Conservation (phyloP, 768 basidiomycete genomes). For the Saitozyma podzolica region DNA sequence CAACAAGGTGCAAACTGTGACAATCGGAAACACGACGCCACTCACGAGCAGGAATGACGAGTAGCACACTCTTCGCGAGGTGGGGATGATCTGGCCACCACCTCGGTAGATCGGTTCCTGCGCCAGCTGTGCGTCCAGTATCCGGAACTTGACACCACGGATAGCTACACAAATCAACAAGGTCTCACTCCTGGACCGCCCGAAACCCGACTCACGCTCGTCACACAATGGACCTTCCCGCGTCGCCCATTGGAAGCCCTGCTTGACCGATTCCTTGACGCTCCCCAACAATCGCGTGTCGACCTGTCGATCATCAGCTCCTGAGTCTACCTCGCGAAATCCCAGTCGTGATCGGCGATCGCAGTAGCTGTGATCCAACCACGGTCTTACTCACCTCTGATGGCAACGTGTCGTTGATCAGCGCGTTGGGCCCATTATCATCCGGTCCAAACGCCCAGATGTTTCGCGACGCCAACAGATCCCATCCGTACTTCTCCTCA, state of each 20-base stretch:
- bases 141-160: slow-evolving; percentile 96
- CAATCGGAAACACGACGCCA: slow-evolving; percentile 7
- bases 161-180: slow-evolving; percentile 64
- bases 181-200: not conserved
- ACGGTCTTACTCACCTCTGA: slow-evolving; percentile 80
- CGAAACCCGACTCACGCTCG: slow-evolving; percentile 72
- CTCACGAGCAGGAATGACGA: slow-evolving; percentile 97
- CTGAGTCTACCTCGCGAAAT: not conserved
- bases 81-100: slow-evolving; percentile 97
- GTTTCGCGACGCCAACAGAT: slow-evolving; percentile 90
- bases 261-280: slow-evolving; percentile 93
- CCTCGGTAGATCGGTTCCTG: slow-evolving; percentile 97
- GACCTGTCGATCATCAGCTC: slow-evolving; percentile 58
- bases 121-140: slow-evolving; percentile 87
- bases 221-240: slow-evolving; percentile 97
- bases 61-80: slow-evolving; percentile 97
- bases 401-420: slow-evolving; percentile 93
- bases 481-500: slow-evolving; percentile 97
- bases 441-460: slow-evolving; percentile 99
- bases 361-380: no score
- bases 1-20: not conserved
- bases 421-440: slow-evolving; percentile 87
- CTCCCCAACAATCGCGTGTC: slow-evolving; percentile 88
- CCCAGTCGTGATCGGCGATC: no score
- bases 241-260: slow-evolving; percentile 99